Evolutionary conservation across 2,329 filamentous ascomycete genomes (phyloP).

Genomic region (Beauveria rudraprayagi): DNA sequence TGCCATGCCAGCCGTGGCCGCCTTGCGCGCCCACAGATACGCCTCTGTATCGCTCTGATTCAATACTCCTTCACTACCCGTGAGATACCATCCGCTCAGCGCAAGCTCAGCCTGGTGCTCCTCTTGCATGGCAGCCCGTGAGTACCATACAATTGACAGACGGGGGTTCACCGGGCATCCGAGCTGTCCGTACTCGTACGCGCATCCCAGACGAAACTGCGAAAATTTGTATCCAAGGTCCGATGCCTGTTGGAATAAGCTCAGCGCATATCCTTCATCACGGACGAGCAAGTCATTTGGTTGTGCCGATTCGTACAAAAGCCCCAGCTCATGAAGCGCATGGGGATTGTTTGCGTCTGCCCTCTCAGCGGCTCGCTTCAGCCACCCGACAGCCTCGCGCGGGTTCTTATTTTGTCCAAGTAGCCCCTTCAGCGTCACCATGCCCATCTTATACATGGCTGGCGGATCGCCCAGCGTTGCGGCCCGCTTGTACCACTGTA

Average conservation of each 20-base stretch:
- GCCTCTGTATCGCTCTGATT: constrained; percentile 92
- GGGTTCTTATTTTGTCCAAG: constrained; percentile 80
- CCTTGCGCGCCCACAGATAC: constrained; percentile 94
- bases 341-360: constrained; percentile 90
- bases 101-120: constrained; percentile 89
- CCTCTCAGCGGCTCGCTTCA: constrained; percentile 84
- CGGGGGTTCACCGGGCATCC: constrained; percentile 77
- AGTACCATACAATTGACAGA: constrained; percentile 89
- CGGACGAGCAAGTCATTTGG: constrained; percentile 65
- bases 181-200: constrained; percentile 82
- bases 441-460: constrained; percentile 97
- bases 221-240: constrained; percentile 91
- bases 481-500: constrained; percentile 96
- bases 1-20: constrained; percentile 74
- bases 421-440: constrained; percentile 88
- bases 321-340: constrained; percentile 78
- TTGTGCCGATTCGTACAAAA: constrained; percentile 56
- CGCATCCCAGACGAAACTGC: constrained; percentile 80
- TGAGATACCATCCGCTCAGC: constrained; percentile 88
- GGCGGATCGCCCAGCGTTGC: constrained; percentile 83
- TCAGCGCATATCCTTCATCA: constrained; percentile 74
- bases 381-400: constrained; percentile 80
- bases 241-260: constrained; percentile 76
- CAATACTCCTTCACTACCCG: constrained; percentile 78
- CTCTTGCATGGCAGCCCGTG: constrained; percentile 78